Base-by-base conservation (phyloP, 108 stramenopile genomes). In the Nitzschia inconspicua region DNA sequence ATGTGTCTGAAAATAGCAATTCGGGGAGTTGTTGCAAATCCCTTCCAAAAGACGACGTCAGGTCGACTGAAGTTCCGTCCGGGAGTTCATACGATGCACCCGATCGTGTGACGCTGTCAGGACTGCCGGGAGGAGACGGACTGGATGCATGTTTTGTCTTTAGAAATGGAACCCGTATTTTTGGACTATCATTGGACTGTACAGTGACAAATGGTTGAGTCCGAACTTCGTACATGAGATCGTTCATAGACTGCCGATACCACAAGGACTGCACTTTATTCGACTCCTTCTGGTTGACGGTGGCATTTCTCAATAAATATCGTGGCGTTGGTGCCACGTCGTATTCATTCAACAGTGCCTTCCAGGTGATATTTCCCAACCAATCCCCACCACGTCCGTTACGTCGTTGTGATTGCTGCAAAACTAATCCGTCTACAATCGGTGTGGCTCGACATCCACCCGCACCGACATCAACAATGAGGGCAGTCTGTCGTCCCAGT, bases 301-400 rank as follows among this genome's bases (percentile, higher is more conserved):
- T 34, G 39, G 42, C 60, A 47, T 29, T 55, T 58, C 72, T 10
- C 42, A 65, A 18, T 65, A 60, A 65, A 79, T 85, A 89, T 8
- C 80, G 74, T n/a, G 86, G 82, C 19, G 46, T 62, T 35, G 63
- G 10, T 47, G 31, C 9, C n/a, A 40, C 29, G 16, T 49, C 27
- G 44, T 79, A 60, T 31, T 82, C 73, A 59, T 69, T 68, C 68
- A 70, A 39, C 59, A 77, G 26, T 22, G 76, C 86, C 51, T 80
- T 66, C 80, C 83, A 84, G 28, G 78, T 72, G 22, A 83, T 61
- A 58, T 80, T 57, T 6, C 77, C 76, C 36, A 88, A 43, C 88
- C 93, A 89, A 49, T 77, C 78, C 13, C 89, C 89, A 40, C 89
- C 89, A 28, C 87, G 70, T 35, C 81, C 86, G 71, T 70, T 86